These are phyloP conservation scores for Aspergillus texensis DNA, from an alignment of 2,329 filamentous ascomycete species.

Conservation along the genomic window DNA sequence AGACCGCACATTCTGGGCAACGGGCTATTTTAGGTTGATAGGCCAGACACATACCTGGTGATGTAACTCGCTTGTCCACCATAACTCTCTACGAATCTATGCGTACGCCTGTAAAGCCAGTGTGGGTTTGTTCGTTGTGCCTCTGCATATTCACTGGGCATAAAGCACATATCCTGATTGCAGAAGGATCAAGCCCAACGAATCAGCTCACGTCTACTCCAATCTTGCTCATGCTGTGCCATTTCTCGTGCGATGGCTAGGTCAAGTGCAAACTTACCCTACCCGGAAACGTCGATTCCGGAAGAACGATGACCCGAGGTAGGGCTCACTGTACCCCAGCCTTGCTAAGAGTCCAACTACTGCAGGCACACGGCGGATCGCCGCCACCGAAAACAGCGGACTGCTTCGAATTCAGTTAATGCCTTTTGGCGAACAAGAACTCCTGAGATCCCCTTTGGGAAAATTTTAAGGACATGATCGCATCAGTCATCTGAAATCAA, in stretches of 20 bases:
- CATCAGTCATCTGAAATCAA: background rate
- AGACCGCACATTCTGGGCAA: background rate
- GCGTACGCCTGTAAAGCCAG: background rate
- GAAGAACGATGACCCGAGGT: background rate
- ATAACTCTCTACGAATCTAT: background rate
- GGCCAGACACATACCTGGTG: background rate
- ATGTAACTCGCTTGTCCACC: background rate
- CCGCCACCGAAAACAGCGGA: conserved; percentile 4
- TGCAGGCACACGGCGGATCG: conserved; percentile 1
- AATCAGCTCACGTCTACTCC: background rate
- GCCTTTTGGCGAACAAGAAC: background rate
- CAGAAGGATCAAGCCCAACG: background rate
- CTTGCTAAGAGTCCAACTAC: conserved; percentile 2
- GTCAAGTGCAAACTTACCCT: background rate
- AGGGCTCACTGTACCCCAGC: conserved; percentile 2
- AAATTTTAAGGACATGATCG: background rate
- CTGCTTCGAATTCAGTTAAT: background rate
- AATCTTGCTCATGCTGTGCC: too few relatives aligned
- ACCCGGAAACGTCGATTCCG: background rate
- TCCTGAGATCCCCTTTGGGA: background rate
- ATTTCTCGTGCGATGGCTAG: background rate
- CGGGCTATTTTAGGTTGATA: background rate
- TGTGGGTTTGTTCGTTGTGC: background rate
- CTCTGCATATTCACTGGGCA: background rate
- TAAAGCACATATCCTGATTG: background rate